Percentiles rank a stretch among this genome's conserved stretches.
phyloP scores from a whole-genome alignment of 2,329 filamentous ascomycete species.

The Orbilia brochopaga region DNA sequence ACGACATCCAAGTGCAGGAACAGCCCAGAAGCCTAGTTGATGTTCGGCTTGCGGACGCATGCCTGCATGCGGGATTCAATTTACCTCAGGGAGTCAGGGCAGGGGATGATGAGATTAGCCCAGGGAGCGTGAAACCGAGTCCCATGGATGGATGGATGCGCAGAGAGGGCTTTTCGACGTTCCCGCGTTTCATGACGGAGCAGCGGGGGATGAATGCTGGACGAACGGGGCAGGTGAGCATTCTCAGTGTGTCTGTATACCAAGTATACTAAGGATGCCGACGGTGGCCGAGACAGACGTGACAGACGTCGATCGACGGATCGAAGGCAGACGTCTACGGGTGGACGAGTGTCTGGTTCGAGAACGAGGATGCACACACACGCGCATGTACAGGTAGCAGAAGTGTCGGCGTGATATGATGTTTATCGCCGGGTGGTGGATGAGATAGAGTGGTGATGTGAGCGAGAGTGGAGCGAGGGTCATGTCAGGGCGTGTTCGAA shows the following conservation, averaged over 20 bases:
- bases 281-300: too few species aligned
- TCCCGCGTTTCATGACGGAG: conserved; percentile 8
- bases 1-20: background rate
- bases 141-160: background rate
- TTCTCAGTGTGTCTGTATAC: too few species aligned
- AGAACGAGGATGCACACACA: too few species aligned
- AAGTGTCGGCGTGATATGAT: too few species aligned
- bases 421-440: too few species aligned
- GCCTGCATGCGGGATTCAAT: background rate
- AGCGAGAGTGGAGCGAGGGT: background rate
- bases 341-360: too few species aligned
- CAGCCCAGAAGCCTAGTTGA: too few species aligned
- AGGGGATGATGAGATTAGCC: conserved; percentile 1
- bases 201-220: background rate
- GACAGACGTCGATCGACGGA: too few species aligned
- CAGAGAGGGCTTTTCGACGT: background rate
- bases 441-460: background rate
- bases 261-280: too few species aligned
- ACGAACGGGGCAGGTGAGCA: conserved; percentile 1
- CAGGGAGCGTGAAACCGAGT: conserved; percentile 6
- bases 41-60: too few species aligned
- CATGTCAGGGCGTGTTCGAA: background rate
- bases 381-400: too few species aligned
- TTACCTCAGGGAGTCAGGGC: background rate
- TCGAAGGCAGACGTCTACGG: too few species aligned